Base-by-base conservation (phyloP, 345 rosid genomes). In the Nasturtium officinale region DNA sequence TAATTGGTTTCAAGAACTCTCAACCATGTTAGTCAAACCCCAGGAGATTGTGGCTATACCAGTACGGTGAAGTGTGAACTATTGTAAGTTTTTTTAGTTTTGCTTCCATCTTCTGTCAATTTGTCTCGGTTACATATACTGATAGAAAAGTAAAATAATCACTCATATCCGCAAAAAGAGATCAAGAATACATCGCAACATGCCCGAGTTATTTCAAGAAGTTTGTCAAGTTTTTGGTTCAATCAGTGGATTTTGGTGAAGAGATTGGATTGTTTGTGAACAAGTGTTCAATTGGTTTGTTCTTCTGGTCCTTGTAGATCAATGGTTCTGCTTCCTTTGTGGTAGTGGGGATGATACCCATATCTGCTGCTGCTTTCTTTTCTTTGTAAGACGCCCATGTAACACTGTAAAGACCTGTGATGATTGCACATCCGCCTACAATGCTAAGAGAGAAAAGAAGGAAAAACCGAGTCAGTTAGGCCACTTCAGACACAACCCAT, bases 331-430 rank as follows among this genome's bases (percentile, higher is more conserved):
- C 78, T 30, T 75, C 58, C 73, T 79, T 80, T 61, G 69, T 4
- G 25, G 81, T 69, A n/a, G 80, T 78, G 0, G 77, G 72, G 54
- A 75, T 82, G 0, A 43, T 28, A 25, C 65, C 37, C 2, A 47
- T 55, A 28, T 67, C 16, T 53, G 80, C 61, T 66, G 57, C 55
- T 52, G 82, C 63, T 65, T 85, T 85, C 69, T 65, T 82, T 71
- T 89, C 98, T 72, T 79, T 78, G 65, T 86, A 83, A 17, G 98
- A 87, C 4, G 90, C 98, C 98, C 98, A 90, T 7, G 97, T 93
- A 60, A 93, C 97, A 81, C 84, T 43, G 84, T 93, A 93, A 42
- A 93, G 92, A 32, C 98, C 97, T 2, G 83, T 79, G 18, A 89
- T 81, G 73, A 93, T 90, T 37, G 92, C 87, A 53, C 81, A 83